A percentile compares a stretch with the other conserved stretches of the same genome.
Conservation (phyloP, 139 green algal species). For the Asterochloris sp. region DNA sequence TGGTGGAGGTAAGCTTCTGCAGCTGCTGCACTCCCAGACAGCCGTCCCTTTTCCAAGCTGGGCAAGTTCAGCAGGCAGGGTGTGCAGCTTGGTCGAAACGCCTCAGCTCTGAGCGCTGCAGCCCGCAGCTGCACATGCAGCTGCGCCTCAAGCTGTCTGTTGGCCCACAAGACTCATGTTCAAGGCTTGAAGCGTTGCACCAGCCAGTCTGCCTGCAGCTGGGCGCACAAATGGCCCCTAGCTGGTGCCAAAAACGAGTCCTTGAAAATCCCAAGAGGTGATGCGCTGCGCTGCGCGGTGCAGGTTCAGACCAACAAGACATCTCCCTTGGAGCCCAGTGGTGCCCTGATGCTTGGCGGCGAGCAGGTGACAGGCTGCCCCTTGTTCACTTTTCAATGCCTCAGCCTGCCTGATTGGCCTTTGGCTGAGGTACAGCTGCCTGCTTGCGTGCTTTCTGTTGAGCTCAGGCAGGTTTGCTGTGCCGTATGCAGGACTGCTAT, state of each 20-base stretch:
- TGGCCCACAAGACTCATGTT: too few relatives aligned
- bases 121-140: too few relatives aligned
- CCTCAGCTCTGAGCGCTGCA: too few relatives aligned
- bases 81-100: too few relatives aligned
- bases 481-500: slow-evolving; percentile 69
- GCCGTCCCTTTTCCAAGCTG: too few relatives aligned
- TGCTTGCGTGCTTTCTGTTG: background rate
- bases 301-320: slow-evolving; percentile 52
- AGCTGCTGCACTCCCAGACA: background rate
- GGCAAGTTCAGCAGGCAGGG: too few relatives aligned
- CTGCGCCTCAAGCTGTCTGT: too few relatives aligned
- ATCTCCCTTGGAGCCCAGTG: slow-evolving; percentile 49
- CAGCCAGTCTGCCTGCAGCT: too few relatives aligned
- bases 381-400: background rate
- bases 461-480: background rate
- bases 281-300: background rate
- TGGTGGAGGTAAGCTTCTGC: slow-evolving; percentile 18
- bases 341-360: slow-evolving; percentile 78
- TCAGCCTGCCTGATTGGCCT: background rate
- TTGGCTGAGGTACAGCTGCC: background rate
- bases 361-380: slow-evolving; percentile 51
- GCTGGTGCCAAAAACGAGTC: too few relatives aligned
- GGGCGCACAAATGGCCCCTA: too few relatives aligned
- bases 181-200: too few relatives aligned
- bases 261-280: background rate